Conservation (phyloP, 805 yeast genomes). For the Lipomyces anomalus region DNA sequence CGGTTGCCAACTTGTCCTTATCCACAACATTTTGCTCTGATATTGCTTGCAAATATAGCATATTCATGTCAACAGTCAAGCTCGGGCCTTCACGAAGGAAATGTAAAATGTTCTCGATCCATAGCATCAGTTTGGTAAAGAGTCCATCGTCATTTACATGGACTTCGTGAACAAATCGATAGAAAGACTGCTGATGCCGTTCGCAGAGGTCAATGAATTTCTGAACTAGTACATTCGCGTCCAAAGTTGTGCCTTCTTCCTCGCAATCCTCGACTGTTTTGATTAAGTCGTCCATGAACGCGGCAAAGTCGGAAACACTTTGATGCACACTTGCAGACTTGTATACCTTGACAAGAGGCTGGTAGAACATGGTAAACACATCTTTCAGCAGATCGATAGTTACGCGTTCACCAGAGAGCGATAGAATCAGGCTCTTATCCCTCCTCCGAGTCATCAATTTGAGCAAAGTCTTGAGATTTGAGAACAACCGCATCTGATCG, state of each 20-base stretch:
- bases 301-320: slow-evolving; percentile 58
- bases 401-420: slow-evolving; percentile 43
- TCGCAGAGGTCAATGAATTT: slow-evolving; percentile 59
- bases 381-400: slow-evolving; percentile 70
- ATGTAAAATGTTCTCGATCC: slow-evolving; percentile 65
- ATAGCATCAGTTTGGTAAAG: slow-evolving; percentile 63
- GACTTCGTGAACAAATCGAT: slow-evolving; percentile 73
- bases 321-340: slow-evolving; percentile 59
- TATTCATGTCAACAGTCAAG: slow-evolving; percentile 24
- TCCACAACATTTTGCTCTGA: slow-evolving; percentile 24
- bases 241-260: slow-evolving; percentile 43
- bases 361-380: slow-evolving; percentile 63
- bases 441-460: slow-evolving; percentile 58
- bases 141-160: slow-evolving; percentile 70
- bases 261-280: slow-evolving; percentile 47
- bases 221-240: slow-evolving; percentile 60
- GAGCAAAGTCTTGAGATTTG: slow-evolving; percentile 51
- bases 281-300: slow-evolving; percentile 63
- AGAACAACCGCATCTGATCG: slow-evolving; percentile 18
- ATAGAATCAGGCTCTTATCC: slow-evolving; percentile 67
- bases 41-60: slow-evolving; percentile 14
- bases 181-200: slow-evolving; percentile 65
- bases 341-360: slow-evolving; percentile 65
- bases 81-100: slow-evolving; percentile 53
- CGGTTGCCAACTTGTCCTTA: slow-evolving; percentile 32